Percentiles rank a stretch among this genome's conserved stretches.
These are phyloP conservation scores for Phialophora chinensis DNA, from an alignment of 2,329 filamentous ascomycete genomes.

Conservation along the genomic window DNA sequence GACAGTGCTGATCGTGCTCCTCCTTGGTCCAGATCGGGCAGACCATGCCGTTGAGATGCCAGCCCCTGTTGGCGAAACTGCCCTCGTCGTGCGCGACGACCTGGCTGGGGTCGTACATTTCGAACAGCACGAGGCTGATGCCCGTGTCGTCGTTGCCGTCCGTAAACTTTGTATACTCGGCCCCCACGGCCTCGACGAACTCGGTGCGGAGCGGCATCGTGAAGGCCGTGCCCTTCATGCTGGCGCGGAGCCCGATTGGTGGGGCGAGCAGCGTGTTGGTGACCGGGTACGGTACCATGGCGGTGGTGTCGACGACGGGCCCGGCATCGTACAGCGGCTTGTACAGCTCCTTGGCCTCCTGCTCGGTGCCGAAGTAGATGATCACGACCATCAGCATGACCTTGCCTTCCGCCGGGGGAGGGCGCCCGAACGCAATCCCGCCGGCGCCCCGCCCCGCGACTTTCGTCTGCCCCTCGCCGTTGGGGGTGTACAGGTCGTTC, in stretches of 20 bases:
- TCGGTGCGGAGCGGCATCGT: slow-evolving; percentile 49
- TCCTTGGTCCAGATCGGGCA: slow-evolving; percentile 51
- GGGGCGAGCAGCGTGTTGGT: slow-evolving; percentile 51
- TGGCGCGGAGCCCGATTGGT: slow-evolving; percentile 47
- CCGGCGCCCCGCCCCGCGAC: slow-evolving; percentile 33
- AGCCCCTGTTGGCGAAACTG: slow-evolving; percentile 55
- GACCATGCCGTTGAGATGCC: slow-evolving; percentile 53
- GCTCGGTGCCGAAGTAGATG: slow-evolving; percentile 48
- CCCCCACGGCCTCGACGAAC: slow-evolving; percentile 44
- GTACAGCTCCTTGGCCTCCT: slow-evolving; percentile 48
- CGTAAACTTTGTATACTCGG: slow-evolving; percentile 44
- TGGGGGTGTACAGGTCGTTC: slow-evolving; percentile 37
- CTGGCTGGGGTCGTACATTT: slow-evolving; percentile 52
- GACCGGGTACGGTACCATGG: slow-evolving; percentile 51
- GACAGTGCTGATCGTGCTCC: slow-evolving; percentile 47
- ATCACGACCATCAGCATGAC: slow-evolving; percentile 42
- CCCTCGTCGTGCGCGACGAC: slow-evolving; percentile 49
- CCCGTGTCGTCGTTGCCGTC: slow-evolving; percentile 41
- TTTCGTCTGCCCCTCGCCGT: slow-evolving; percentile 38
- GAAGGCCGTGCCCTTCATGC: slow-evolving; percentile 55
- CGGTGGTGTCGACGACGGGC: slow-evolving; percentile 47
- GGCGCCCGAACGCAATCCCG: slow-evolving; percentile 42
- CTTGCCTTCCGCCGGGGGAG: slow-evolving; percentile 43
- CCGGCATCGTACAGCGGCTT: slow-evolving; percentile 48
- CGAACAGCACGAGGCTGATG: slow-evolving; percentile 48